Base-by-base conservation (phyloP, 768 basidiomycete genomes). In the Suillus bovinus region DNA sequence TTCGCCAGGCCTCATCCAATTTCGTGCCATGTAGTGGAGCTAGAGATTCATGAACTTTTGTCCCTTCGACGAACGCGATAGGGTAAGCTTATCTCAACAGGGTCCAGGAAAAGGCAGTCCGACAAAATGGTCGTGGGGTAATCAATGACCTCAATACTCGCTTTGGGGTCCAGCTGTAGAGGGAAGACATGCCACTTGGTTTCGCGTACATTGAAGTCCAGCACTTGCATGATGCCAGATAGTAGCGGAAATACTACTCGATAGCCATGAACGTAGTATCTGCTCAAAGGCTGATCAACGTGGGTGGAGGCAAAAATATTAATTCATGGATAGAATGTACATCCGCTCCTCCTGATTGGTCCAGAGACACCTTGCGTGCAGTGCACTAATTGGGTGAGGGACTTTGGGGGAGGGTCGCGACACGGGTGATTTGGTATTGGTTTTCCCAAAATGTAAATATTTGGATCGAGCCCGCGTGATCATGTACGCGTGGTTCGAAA, bases 191-290 rank as follows among this genome's bases (percentile, higher is more conserved):
- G 58, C 7, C 65, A 63, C 52, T 38, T 59, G 56, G 58, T 58
- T 20, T 63, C 38, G 17, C 57, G 65, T 4, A 64, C 63, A 31
- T 78, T 78, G 34, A 79, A 76, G 42, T 79, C 72, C 41, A 78
- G 66, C 13, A 74, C 69, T 39, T 63, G 66, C 0, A 53, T 61
- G 5, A 9, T 63, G 50, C 22, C 67, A 57, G 0, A 49, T 27
- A 20, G 24, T 6, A 38, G 17, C 38, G 70, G 68, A 34, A 77
- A 65, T 8, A 77, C 75, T 27, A 80, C 71, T 13, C 80, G 74
- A 38, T 73, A 66, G 5, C 79, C 81, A n/a, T 82, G 78, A 2
- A 80, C 77, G n/a, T 80, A n/a, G n/a, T n/a, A 78, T 58, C 79
- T 79, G 44, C 9, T 22, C 24, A 31, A 50, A n/a, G 31, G 4